Conservation (phyloP, 768 basidiomycete genomes). For the Lentinus tigrinus region DNA sequence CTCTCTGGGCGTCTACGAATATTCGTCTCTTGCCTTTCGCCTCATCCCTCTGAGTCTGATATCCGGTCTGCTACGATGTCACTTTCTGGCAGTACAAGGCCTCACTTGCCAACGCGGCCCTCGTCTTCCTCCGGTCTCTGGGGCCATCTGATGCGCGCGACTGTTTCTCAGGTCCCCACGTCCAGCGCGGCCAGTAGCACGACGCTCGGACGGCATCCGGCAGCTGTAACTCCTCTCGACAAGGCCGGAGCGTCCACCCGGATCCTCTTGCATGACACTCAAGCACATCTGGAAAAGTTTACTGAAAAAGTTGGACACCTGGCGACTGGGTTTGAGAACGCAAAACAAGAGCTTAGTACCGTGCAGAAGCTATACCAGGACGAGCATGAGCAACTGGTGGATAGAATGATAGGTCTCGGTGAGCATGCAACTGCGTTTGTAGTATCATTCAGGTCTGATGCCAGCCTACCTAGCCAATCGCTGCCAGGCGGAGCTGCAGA, state of each 20-base stretch:
- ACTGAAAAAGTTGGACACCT: conserved; percentile 55
- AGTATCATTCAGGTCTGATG: conserved; percentile 8
- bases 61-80: not conserved
- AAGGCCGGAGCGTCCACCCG: conserved; percentile 70
- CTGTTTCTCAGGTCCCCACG: conserved; percentile 1
- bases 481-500: conserved; percentile 60
- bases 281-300: conserved; percentile 68
- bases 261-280: conserved; percentile 72
- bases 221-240: conserved; percentile 50
- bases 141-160: conserved; percentile 18
- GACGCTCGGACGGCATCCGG: conserved; percentile 24
- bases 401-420: conserved; percentile 59
- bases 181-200: conserved; percentile 1
- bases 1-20: too few relatives aligned
- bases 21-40: not conserved
- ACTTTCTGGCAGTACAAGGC: not conserved
- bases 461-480: conserved; percentile 50
- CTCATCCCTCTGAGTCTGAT: not conserved
- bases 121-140: conserved; percentile 12
- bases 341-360: conserved; percentile 50
- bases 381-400: conserved; percentile 54
- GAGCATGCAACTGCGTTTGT: conserved; percentile 25
- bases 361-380: conserved; percentile 58
- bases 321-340: conserved; percentile 47
- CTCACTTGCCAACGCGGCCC: not conserved